phyloP scores from a whole-genome alignment of 2,329 filamentous ascomycete species.

The Cladosporium austrohemisphaericum region DNA sequence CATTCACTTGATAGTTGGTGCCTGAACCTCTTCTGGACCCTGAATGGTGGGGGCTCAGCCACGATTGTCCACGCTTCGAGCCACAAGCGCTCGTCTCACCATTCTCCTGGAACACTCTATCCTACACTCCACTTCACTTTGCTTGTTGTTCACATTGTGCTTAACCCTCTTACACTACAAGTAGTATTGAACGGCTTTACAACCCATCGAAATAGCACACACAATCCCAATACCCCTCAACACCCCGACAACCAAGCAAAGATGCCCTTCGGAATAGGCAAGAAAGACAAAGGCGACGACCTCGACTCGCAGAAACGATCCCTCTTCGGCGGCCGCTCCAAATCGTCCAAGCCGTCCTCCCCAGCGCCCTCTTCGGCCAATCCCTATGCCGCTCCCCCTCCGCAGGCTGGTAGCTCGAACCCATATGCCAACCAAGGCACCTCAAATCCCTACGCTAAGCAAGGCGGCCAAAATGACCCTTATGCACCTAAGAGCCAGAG shows the following conservation, averaged over 20 bases:
- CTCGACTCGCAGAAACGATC: conserved; percentile 52
- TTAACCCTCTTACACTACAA: neutral
- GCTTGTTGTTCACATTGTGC: neutral
- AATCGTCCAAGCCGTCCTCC: conserved; percentile 48
- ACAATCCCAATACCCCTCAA: neutral
- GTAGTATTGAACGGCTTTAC: no score
- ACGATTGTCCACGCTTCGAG: neutral
- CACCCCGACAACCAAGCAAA: conserved; percentile 11
- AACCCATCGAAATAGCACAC: neutral
- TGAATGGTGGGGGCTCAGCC: conserved; percentile 7
- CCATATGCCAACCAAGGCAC: conserved; percentile 24
- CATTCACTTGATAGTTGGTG: no score
- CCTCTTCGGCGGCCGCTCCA: conserved; percentile 57
- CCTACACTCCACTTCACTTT: conserved; percentile 3
- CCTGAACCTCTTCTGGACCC: neutral
- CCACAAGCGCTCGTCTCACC: conserved; percentile 5
- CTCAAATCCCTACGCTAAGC: conserved; percentile 51
- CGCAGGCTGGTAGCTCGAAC: conserved; percentile 19
- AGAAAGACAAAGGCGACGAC: conserved; percentile 51
- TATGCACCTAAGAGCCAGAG: conserved; percentile 27
- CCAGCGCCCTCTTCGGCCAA: conserved; percentile 44
- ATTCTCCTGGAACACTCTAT: conserved; percentile 8
- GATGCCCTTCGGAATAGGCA: conserved; percentile 47
- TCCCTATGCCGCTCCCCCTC: conserved; percentile 52
- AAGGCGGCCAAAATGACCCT: conserved; percentile 29